Percentiles rank a stretch among this genome's conserved stretches.
Conservation (phyloP, 2,329 filamentous ascomycete species). For the Arthrobotrys megalospora region DNA sequence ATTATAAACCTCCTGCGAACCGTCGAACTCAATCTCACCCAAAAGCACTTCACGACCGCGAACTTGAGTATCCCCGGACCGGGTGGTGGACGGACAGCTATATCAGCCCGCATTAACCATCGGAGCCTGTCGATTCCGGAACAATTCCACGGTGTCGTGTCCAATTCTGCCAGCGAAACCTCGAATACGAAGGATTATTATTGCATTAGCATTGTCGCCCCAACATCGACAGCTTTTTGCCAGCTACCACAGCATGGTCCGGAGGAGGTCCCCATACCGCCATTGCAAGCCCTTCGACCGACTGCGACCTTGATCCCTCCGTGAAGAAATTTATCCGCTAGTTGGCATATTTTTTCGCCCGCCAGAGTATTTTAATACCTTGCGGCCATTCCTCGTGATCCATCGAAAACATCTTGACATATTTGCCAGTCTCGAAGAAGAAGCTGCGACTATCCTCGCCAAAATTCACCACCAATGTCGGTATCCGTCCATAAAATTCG, state of each 20-base stretch:
- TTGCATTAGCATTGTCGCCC: slow-evolving; percentile 5
- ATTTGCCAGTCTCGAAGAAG: slow-evolving; percentile 4
- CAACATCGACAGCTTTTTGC: slow-evolving; percentile 20
- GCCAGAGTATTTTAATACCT: neutral
- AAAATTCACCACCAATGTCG: slow-evolving; percentile 46
- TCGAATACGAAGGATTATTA: slow-evolving; percentile 37
- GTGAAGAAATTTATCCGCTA: slow-evolving; percentile 42
- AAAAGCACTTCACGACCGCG: neutral
- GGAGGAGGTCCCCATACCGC: slow-evolving; percentile 8
- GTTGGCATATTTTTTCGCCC: slow-evolving; percentile 4
- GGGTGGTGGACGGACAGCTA: neutral
- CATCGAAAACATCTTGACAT: slow-evolving; percentile 37
- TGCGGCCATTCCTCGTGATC: slow-evolving; percentile 30
- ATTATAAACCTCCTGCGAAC: neutral
- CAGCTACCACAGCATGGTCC: slow-evolving; percentile 34
- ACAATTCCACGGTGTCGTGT: slow-evolving; percentile 38
- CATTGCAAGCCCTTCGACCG: slow-evolving; percentile 26
- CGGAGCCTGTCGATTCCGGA: slow-evolving; percentile 51
- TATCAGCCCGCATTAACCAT: slow-evolving; percentile 34
- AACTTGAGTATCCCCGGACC: neutral
- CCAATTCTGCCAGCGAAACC: slow-evolving; percentile 30
- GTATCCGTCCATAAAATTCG: slow-evolving; percentile 39
- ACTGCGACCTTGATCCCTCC: slow-evolving; percentile 36
- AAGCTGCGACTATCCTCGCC: slow-evolving; percentile 17
- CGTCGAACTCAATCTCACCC: neutral